A percentile compares a stretch with the other conserved stretches of the same genome.
Conservation (phyloP, 257 asterid species). For the Euphrasia confusa region DNA sequence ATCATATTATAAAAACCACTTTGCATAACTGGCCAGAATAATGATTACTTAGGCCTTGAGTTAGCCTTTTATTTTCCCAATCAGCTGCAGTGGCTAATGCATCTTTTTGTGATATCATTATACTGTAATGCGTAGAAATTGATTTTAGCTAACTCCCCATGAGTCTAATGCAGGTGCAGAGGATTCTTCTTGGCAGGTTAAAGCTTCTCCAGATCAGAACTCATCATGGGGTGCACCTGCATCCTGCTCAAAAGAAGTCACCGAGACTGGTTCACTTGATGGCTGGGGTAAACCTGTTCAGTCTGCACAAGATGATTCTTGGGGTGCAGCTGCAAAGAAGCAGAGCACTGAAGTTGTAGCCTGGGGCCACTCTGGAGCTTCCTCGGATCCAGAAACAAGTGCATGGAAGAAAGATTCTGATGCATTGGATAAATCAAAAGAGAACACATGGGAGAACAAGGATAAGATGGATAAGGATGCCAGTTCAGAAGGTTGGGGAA, state of each 20-base stretch:
- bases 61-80: conserved; percentile 14
- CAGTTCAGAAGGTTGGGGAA: conserved; percentile 29
- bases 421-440: conserved; percentile 12
- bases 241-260: conserved; percentile 30
- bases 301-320: conserved; percentile 37
- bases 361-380: conserved; percentile 44
- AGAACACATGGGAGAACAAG: conserved; percentile 25
- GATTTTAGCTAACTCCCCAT: conserved; percentile 10
- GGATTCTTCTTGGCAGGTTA: conserved; percentile 56
- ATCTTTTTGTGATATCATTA: conserved; percentile 8
- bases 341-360: conserved; percentile 35
- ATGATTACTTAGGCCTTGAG: conserved; percentile 14
- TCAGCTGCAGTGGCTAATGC: conserved; percentile 8
- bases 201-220: conserved; percentile 39
- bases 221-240: conserved; percentile 71
- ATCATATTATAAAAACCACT: neutral
- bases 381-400: conserved; percentile 37
- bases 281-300: conserved; percentile 62
- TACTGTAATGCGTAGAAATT: conserved; percentile 9
- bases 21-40: conserved; percentile 19
- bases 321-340: conserved; percentile 53
- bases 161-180: conserved; percentile 31
- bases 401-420: conserved; percentile 34
- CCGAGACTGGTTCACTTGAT: conserved; percentile 33
- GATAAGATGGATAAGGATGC: conserved; percentile 22